Evolutionary conservation across 495 filamentous ascomycete species (phyloP).

Genomic region (Hypomontagnella submonticulosa): DNA sequence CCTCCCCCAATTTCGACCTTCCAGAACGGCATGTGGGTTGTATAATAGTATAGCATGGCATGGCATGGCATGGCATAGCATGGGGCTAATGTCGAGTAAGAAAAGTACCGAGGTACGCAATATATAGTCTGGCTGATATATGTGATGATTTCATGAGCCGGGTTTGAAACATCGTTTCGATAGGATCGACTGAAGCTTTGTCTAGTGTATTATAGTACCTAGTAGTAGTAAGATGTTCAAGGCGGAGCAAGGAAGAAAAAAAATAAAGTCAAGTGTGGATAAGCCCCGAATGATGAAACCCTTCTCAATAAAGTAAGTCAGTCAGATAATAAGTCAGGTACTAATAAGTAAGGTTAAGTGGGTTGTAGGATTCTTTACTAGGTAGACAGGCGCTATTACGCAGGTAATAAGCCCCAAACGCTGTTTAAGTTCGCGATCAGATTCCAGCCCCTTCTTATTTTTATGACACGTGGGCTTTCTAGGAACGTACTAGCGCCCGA

Average conservation of each 20-base stretch:
- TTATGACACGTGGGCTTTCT: conserved; percentile 46
- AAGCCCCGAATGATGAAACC: conserved; percentile 38
- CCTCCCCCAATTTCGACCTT: conserved; percentile 14
- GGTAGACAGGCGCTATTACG: conserved; percentile 16
- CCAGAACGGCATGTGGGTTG: conserved; percentile 1
- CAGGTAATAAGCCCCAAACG: conserved; percentile 36
- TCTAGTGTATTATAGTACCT: too few relatives aligned
- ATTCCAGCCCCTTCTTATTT: conserved; percentile 42
- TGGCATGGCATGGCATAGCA: too few relatives aligned
- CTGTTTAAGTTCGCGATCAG: conserved; percentile 25
- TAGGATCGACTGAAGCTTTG: conserved; percentile 25
- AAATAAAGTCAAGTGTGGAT: conserved; percentile 23
- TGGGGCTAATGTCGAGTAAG: not conserved
- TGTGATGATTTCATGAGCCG: conserved; percentile 17
- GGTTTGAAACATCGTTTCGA: conserved; percentile 23
- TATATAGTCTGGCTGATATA: too few relatives aligned
- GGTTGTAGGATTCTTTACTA: conserved; percentile 33
- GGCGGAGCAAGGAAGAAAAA: conserved; percentile 8
- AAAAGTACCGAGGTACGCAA: conserved; percentile 5
- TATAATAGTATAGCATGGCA: too few relatives aligned
- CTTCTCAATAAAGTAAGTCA: conserved; percentile 21
- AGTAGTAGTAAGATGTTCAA: conserved; percentile 6
- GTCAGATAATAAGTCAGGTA: too few relatives aligned
- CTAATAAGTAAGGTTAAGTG: conserved; percentile 19
- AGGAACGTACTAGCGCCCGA: conserved; percentile 30